phyloP scores from a whole-genome alignment of 495 filamentous ascomycete species.

The Lasiosphaeria hispida region DNA sequence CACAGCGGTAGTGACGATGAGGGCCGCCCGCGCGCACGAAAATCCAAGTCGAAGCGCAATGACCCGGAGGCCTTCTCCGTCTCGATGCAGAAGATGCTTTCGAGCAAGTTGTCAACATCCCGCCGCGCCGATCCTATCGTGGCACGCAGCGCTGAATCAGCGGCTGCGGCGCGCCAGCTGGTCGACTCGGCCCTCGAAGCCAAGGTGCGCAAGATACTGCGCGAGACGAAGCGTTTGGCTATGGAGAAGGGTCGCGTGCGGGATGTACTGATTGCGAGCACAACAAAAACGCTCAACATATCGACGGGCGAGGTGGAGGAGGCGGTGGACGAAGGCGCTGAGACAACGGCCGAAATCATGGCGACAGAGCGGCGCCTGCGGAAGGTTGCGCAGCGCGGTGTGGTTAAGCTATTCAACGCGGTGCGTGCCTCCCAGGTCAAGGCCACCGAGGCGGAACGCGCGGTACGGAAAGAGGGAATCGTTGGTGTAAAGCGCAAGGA shows the following conservation, averaged over 20 bases:
- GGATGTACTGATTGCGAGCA: constrained; percentile 65
- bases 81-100: constrained; percentile 86
- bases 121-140: constrained; percentile 86
- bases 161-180: constrained; percentile 60
- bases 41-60: constrained; percentile 69
- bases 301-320: constrained; percentile 44
- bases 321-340: constrained; percentile 34
- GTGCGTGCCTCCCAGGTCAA: constrained; percentile 88
- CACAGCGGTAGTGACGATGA: constrained; percentile 39
- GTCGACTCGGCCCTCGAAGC: constrained; percentile 75
- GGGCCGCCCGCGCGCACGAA: constrained; percentile 21
- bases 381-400: constrained; percentile 87
- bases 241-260: constrained; percentile 83
- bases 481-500: constrained; percentile 69
- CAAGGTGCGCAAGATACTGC: constrained; percentile 72
- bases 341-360: constrained; percentile 55
- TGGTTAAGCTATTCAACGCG: constrained; percentile 93
- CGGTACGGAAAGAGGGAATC: constrained; percentile 66
- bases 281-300: constrained; percentile 38
- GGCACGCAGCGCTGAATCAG: constrained; percentile 69
- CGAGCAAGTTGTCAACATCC: constrained; percentile 75
- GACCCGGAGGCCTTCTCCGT: constrained; percentile 87
- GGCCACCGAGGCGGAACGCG: constrained; percentile 69
- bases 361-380: constrained; percentile 77
- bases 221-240: constrained; percentile 76